Base-by-base conservation (phyloP, 140 eudicot genomes). In the Flaveria floridana region DNA sequence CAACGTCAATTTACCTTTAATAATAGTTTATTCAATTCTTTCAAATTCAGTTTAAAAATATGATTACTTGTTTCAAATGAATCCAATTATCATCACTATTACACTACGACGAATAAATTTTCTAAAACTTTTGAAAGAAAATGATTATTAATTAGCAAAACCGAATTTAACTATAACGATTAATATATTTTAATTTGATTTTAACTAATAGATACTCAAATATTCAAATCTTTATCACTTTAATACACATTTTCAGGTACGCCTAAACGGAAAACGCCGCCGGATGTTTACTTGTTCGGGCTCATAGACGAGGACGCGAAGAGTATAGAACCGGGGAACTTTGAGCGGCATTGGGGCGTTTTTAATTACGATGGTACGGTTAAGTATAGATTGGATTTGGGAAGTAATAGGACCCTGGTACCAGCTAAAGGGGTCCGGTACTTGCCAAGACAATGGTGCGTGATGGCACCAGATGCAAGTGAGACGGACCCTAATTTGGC, bases 341-440 rank as follows among this genome's bases (percentile, higher is more conserved):
- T 89, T 41, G 95, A 89, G 77, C 76, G 95, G 6, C 95, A 89
- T n/a, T 89, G 95, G 95, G 95, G 95, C 12, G 18, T 89, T 15
- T 86, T 86, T 53, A 65, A 82, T 25, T 89, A 77, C 55, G 95
- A 89, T 19, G 95, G 95, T 42, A 72, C 85, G 3, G 25, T 68
- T 0, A 85, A 85, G 75, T 85, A 85, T 55, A 68, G 13, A 48
- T 73, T 77, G 15, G 82, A 77, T 57, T n/a, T 76, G 6, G 82
- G 89, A 34, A 64, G 68, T 7, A 76, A 78, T 11, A 50, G 77
- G 16, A 86, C 80, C 6, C 78, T 90, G 0, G 84, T 88, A 15
- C 86, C 96, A 0, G 98, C 98, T 3, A 88, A 86, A 68, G 98
- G 98, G 26, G 98, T 93, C 37, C 79, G 76, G 67, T 93, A 93